Evolutionary conservation across 495 filamentous ascomycete genomes (phyloP), one percentile per base, ranked within the genome.

Genomic region (Penicillium alfredii): DNA sequence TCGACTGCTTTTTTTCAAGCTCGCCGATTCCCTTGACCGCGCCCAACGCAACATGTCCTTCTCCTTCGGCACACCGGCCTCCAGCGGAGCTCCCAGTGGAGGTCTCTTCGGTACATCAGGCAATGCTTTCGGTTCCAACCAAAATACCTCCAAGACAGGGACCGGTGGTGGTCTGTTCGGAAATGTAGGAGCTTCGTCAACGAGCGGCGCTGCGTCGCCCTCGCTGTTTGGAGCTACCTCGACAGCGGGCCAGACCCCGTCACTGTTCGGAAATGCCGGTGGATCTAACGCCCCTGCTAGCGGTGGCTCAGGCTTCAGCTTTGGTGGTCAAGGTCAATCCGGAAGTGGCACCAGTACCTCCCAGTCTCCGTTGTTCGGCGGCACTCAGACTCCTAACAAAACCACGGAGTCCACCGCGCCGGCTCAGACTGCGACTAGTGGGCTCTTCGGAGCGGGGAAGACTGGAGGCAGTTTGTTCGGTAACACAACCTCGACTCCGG

Each of bases 391-490:
- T 12, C 64, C 69, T 5, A 63, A 53, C 38, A 68, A 72, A 44
- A 39, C 64, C 4, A 40, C 47, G 4, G 64, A 66, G 40, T 48
- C 58, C 17, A 40, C 59, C 14, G 45, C 54, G 28, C 48, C 68
- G 28, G 55, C 42, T 11, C 61, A 61, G 46, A 47, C 62, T 28
- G 49, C 61, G 4, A 49, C 61, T 16, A 55, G 60, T 15, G 49
- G 63, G 13, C 22, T 74, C n/a, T 83, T 83, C 59, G 74, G 74
- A 11, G 40, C 55, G 6, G 30, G 33, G 11, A 45, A 51, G 15
- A 41, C 58, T 21, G 55, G 47, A 16, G 47, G 51, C 17, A 45
- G 44, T 16, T 33, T 72, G 20, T 74, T 76, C 40, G 67, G 66
- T 26, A 54, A 44, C 38, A 35, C 50, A 1, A 53, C 49, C 18